Conservation (phyloP, 75 land plant genomes). For the Picea glauca region DNA sequence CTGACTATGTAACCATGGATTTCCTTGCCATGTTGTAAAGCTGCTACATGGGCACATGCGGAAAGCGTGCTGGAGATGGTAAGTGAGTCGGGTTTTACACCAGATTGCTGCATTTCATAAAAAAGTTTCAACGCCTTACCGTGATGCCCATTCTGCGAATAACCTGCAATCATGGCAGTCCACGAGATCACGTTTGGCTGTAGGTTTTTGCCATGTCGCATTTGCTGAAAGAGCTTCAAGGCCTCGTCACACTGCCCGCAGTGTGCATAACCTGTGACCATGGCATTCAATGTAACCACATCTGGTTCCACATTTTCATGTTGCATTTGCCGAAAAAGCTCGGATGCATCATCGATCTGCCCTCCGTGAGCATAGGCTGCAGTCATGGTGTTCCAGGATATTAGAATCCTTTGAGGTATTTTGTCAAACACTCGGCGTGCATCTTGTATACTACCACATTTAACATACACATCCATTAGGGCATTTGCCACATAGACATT, state of each 20-base stretch:
- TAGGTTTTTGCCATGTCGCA: conserved; percentile 15
- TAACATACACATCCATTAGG: conserved; percentile 29
- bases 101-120: conserved; percentile 24
- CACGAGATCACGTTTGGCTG: conserved; percentile 26
- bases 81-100: conserved; percentile 24
- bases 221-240: conserved; percentile 16
- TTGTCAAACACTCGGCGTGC: conserved; percentile 18
- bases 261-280: conserved; percentile 31
- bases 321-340: conserved; percentile 26
- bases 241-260: conserved; percentile 30
- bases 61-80: conserved; percentile 33
- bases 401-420: conserved; percentile 6
- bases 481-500: conserved; percentile 21
- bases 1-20: conserved; percentile 19
- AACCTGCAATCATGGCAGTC: conserved; percentile 27
- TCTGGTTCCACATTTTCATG: conserved; percentile 22
- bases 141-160: conserved; percentile 28
- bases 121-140: conserved; percentile 22
- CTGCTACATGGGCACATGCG: conserved; percentile 23
- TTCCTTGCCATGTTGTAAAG: conserved; percentile 15
- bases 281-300: conserved; percentile 33
- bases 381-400: conserved; percentile 55
- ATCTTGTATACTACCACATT: conserved; percentile 14
- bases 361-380: conserved; percentile 26
- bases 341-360: conserved; percentile 10